Base-by-base conservation (phyloP, 139 green algal species). In the Pedinophyceae sp. region DNA sequence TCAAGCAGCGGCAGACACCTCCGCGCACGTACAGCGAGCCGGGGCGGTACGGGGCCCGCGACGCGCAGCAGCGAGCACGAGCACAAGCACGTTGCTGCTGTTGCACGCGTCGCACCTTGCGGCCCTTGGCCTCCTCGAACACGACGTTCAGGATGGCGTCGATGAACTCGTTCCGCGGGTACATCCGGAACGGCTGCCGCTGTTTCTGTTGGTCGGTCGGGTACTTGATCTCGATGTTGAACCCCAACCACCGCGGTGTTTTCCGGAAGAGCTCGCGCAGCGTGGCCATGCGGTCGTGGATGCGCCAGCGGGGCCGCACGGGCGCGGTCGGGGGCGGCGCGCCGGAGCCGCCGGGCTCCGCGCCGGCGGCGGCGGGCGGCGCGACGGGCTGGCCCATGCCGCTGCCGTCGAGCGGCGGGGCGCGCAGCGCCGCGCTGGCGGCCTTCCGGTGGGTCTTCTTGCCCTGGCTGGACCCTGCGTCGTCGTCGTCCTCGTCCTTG, bases 171-270 rank as follows among this genome's bases (percentile, higher is more conserved):
- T 76, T 76, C 49, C 68, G 56, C 40, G 30, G 48, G 54, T 67
- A 70, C 26, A 61, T 66, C 15, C 43, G 27, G 4, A 39, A 30
- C 1, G 58, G 30, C 64, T 67, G 67, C 23, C 60, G 52, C 4
- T 48, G 34, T 30, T 64, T 43, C 60, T 73, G 55, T 1, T 51
- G 40, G 3, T 58, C 25, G 1, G 64, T 73, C 0, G 68, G 68
- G 59, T 76, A 76, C 58, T 75, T 75, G 16, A 76, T 52, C 56
- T 76, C 68, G 38, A 73, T 73, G 54, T 76, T 76, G 50, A 73
- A 73, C 2, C 68, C 68, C 50, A 76, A 48, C 64, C 64, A 76
- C 19, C 18, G 34, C 2, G 68, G 68, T 2, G 64, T 73, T 43
- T 40, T 30, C 18, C 55, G 47, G 54, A 76, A 76, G 7, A 55